Evolutionary conservation across 106 monocot species (phyloP).

Genomic region (Platanthera guangdongensis): DNA sequence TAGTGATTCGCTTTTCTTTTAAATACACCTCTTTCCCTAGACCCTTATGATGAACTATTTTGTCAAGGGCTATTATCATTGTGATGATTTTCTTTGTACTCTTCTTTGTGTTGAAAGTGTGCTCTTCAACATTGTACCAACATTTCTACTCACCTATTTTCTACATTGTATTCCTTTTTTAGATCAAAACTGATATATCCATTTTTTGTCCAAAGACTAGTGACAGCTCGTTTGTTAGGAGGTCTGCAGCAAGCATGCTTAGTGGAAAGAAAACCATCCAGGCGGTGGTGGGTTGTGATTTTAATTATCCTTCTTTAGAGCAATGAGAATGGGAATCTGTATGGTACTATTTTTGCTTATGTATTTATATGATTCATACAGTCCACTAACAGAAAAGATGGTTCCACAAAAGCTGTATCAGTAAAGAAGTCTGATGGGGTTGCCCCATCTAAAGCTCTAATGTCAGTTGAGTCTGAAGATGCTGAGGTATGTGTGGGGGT

Average conservation of each 20-base stretch:
- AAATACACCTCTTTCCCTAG: too few relatives aligned
- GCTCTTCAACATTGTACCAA: too few relatives aligned
- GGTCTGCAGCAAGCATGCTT: slow-evolving; percentile 98
- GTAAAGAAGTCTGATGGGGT: slow-evolving; percentile 63
- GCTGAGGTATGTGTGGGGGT: slow-evolving; percentile 55
- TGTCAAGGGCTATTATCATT: too few relatives aligned
- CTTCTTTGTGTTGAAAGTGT: too few relatives aligned
- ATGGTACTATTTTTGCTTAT: background rate
- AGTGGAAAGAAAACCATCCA: slow-evolving; percentile 85
- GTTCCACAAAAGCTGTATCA: slow-evolving; percentile 38
- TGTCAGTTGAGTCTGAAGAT: slow-evolving; percentile 60
- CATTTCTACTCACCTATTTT: too few relatives aligned
- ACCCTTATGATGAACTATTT: too few relatives aligned
- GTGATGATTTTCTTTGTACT: too few relatives aligned
- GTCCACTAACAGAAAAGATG: slow-evolving; percentile 50
- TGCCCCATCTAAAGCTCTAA: slow-evolving; percentile 38
- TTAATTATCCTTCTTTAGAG: background rate
- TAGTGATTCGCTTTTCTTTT: too few relatives aligned
- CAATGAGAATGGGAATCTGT: background rate
- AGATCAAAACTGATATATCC: too few relatives aligned
- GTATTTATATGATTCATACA: slow-evolving; percentile 12
- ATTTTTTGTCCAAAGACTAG: slow-evolving; percentile 28
- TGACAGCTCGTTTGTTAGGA: slow-evolving; percentile 48
- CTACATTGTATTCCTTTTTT: too few relatives aligned
- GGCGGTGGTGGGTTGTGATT: slow-evolving; percentile 35